phyloP scores from a whole-genome alignment of 2,329 filamentous ascomycete species.

The Leptographium lundbergii region DNA sequence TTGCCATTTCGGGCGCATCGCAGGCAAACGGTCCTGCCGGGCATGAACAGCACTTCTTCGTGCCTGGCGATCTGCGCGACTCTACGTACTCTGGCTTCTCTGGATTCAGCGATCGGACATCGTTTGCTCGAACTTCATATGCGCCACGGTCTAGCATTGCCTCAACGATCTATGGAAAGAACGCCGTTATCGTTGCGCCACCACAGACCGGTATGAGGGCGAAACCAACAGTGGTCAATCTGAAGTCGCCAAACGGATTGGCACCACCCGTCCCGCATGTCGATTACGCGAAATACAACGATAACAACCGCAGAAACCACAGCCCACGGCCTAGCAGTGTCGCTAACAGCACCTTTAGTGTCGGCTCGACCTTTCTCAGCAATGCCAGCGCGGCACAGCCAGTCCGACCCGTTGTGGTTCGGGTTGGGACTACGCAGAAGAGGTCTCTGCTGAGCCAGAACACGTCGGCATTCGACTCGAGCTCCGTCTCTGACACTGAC shows the following conservation, averaged over 20 bases:
- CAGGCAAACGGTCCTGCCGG: conserved; percentile 41
- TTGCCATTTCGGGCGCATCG: conserved; percentile 34
- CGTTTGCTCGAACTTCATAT: conserved; percentile 45
- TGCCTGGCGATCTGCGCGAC: conserved; percentile 79
- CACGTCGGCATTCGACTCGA: background rate
- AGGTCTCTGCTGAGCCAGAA: conserved; percentile 21
- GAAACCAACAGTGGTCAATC: conserved; percentile 86
- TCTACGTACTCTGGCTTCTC: conserved; percentile 79
- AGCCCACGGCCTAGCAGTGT: conserved; percentile 36
- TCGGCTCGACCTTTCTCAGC: conserved; percentile 57
- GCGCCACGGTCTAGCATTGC: conserved; percentile 63
- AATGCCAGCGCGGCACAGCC: conserved; percentile 46
- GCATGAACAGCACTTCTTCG: conserved; percentile 83
- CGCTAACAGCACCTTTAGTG: conserved; percentile 46
- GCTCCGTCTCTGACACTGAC: background rate
- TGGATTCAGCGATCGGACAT: conserved; percentile 46
- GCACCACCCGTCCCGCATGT: conserved; percentile 63
- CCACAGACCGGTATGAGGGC: conserved; percentile 79
- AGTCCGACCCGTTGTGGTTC: conserved; percentile 46
- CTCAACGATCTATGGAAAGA: conserved; percentile 87
- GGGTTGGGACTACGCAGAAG: conserved; percentile 39
- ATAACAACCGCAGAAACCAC: conserved; percentile 33
- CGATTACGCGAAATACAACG: conserved; percentile 48
- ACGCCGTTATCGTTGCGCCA: conserved; percentile 69
- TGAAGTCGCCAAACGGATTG: conserved; percentile 55